Evolutionary conservation across 2,329 filamentous ascomycete species (phyloP), one percentile per base, ranked within the genome.

Genomic region (Apiospora saccharicola): DNA sequence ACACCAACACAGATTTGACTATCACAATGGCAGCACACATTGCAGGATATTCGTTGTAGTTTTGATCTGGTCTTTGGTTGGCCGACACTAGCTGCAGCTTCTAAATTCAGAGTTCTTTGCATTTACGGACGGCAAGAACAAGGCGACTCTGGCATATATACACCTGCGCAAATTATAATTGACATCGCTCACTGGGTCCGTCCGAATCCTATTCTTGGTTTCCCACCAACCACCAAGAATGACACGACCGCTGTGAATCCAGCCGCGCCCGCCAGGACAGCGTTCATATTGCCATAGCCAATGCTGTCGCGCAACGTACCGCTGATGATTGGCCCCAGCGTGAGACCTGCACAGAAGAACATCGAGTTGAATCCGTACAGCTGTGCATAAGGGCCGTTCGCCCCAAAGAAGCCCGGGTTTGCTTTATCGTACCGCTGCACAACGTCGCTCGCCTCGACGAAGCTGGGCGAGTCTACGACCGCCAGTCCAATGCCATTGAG

Each of bases 281-380:
- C 78, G 71, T 87, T 89, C 88, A 90, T 90, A 74, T 89, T 87
- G 0, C 88, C 88, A 77, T 89, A 90, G 0, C 89, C 88, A 72
- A 90, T 82, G 0, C 73, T 78, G 53, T 88, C 83, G 75, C 85
- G 87, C 75, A 90, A 75, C 13, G 77, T 77, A 0, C 90, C 90
- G 10, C 86, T 87, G 69, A 90, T 78, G 19, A 91, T 77, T 0
- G 91, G 91, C 0, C 91, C 91, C 7, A 91, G 70, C 0, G 90
- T 87, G 70, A 92, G 80, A 0, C 91, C 91, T 0, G 83, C 80
- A 73, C 87, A 88, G 78, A 90, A 92, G 0, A 90, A 85, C 84
- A 92, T 86, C n/a, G 86, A 89, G 75, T 89, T 91, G 72, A 92
- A 82, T 3, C 88, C 90, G 78, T 92, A 93, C 0, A 92, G 83